Base-by-base conservation (phyloP, 1,284 basidiomycete species). In the Flammula alnicola region DNA sequence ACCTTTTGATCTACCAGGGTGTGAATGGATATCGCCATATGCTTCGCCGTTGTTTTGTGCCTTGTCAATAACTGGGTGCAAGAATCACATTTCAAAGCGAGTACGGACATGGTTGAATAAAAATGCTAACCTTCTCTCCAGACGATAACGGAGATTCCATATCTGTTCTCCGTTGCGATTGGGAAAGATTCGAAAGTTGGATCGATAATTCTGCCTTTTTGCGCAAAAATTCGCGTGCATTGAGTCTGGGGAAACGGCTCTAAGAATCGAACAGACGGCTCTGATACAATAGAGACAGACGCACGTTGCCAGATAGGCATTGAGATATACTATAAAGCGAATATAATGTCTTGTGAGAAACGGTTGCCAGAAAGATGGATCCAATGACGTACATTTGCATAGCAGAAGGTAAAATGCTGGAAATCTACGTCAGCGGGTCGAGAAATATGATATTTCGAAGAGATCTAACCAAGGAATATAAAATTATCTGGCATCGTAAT, bases 401-500 rank as follows among this genome's bases (percentile, higher is more conserved):
- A 81, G 62, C 11, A 76, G 66, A 16, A 81, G 66, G 52, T 80
- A 79, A 55, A 80, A 76, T 1, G 60, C 74, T 75, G 30, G 29
- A 38, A 3, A 9, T n/a, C 7, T 56, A 19, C 47, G 47, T 44
- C 6, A 32, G 31, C n/a, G n/a, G n/a, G n/a, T n/a, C n/a, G n/a
- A n/a, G n/a, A n/a, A 44, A n/a, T 6, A 7, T 49, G 16, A 12
- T 29, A 29, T 2, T 22, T 11, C 23, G 27, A 19, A 10, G 6
- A 22, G n/a, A 29, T 9, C 67, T 36, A 50, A 63, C 75, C 74
- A 17, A 80, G 57, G 63, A 78, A 81, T 40, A 80, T 68, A 50
- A 79, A 74, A 56, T 78, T 79, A 30, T 65, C 54, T 0, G 78
- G 77, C 77, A 80, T 80, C 3, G 67, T 62, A 22, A 67, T 65